phyloP scores from a whole-genome alignment of 768 basidiomycete genomes.

The Kwoniella botswanensis region DNA sequence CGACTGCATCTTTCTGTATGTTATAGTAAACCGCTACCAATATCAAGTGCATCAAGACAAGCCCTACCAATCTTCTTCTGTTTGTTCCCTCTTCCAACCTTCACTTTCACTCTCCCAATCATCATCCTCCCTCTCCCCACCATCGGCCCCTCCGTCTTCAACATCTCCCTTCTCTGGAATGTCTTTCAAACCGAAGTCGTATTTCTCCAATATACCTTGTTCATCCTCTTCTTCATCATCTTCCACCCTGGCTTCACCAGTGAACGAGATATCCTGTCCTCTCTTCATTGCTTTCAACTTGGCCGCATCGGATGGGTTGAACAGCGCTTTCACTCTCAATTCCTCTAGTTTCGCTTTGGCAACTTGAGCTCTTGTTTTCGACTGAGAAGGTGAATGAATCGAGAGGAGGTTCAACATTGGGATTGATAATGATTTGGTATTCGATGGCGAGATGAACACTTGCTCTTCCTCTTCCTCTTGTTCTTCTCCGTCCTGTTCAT shows the following conservation, averaged over 20 bases:
- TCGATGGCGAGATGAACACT: conserved; percentile 7
- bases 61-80: conserved; percentile 18
- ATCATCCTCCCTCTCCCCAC: conserved; percentile 36
- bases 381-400: conserved; percentile 26
- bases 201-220: conserved; percentile 6
- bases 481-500: conserved; percentile 19
- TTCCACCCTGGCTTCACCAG: conserved; percentile 26
- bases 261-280: conserved; percentile 42
- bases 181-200: conserved; percentile 11
- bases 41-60: background rate
- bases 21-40: too few species aligned
- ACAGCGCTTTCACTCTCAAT: conserved; percentile 41
- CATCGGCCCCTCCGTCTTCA: conserved; percentile 15
- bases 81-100: conserved; percentile 44
- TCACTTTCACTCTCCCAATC: conserved; percentile 53
- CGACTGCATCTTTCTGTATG: too few species aligned
- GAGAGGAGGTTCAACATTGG: conserved; percentile 34
- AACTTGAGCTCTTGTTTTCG: background rate
- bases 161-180: background rate
- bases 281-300: conserved; percentile 30
- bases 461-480: conserved; percentile 10
- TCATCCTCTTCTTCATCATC: conserved; percentile 22
- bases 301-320: conserved; percentile 31
- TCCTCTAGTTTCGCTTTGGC: conserved; percentile 23
- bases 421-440: conserved; percentile 8